Evolutionary conservation across 2,329 filamentous ascomycete genomes (phyloP).

Genomic region (Neopestalotiopsis sp.): DNA sequence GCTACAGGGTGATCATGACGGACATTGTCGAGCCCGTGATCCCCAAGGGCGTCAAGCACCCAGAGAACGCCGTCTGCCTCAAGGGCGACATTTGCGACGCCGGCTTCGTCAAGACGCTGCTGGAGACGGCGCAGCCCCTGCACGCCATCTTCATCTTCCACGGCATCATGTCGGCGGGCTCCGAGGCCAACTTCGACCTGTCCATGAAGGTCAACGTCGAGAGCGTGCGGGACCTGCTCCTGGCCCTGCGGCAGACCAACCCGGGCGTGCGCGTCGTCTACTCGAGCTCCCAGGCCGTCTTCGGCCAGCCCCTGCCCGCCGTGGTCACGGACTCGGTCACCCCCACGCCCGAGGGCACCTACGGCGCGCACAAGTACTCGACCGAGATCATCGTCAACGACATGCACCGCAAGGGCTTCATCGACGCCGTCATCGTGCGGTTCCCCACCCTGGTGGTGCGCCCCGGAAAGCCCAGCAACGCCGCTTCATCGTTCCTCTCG

Average conservation of each 20-base stretch:
- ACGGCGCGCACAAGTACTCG: slow-evolving; percentile 68
- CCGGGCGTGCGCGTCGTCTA: slow-evolving; percentile 64
- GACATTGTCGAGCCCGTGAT: slow-evolving; percentile 60
- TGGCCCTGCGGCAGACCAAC: slow-evolving; percentile 50
- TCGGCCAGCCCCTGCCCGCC: slow-evolving; percentile 60
- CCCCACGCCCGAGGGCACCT: slow-evolving; percentile 66
- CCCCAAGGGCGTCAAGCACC: slow-evolving; percentile 50
- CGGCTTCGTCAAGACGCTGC: slow-evolving; percentile 39
- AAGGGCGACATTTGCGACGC: slow-evolving; percentile 52
- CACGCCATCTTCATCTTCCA: slow-evolving; percentile 66
- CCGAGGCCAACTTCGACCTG: slow-evolving; percentile 31
- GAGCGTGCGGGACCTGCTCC: slow-evolving; percentile 57
- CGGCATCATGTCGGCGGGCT: slow-evolving; percentile 70
- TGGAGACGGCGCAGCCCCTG: slow-evolving; percentile 45
- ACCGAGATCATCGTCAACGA: slow-evolving; percentile 68
- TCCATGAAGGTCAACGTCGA: slow-evolving; percentile 54
- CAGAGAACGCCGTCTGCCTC: slow-evolving; percentile 54
- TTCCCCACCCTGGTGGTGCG: slow-evolving; percentile 68
- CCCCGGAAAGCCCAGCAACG: slow-evolving; percentile 62
- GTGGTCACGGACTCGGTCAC: slow-evolving; percentile 55
- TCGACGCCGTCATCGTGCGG: slow-evolving; percentile 62
- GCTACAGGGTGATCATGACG: slow-evolving; percentile 48
- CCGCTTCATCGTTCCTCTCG: slow-evolving; percentile 67
- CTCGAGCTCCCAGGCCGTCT: slow-evolving; percentile 67
- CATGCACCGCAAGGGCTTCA: slow-evolving; percentile 61